Percentiles rank a stretch among this genome's conserved stretches.
Evolutionary conservation across 805 yeast genomes (phyloP).

Genomic region (Cyberlindnera subsufficiens): DNA sequence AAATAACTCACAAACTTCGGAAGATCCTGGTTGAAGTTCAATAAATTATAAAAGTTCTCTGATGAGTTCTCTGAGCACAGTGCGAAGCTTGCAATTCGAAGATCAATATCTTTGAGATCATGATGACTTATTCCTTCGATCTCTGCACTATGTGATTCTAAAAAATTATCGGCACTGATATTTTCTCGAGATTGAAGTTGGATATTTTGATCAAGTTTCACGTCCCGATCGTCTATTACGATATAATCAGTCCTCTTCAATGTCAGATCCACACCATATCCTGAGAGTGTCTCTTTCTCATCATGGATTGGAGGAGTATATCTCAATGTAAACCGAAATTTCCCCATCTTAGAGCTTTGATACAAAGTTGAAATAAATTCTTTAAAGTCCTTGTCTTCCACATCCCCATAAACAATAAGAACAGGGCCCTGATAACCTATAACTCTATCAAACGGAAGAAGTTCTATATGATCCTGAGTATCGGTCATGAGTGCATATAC

Average conservation of each 20-base stretch:
- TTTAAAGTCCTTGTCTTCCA: constrained; percentile 41
- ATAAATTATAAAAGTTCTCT: constrained; percentile 33
- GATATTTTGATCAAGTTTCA: constrained; percentile 21
- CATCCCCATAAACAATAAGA: constrained; percentile 63
- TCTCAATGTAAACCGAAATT: constrained; percentile 71
- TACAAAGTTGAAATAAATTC: constrained; percentile 54
- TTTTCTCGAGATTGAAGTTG: constrained; percentile 3
- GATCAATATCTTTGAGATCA: constrained; percentile 32
- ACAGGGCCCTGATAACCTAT: constrained; percentile 53
- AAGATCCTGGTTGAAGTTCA: constrained; percentile 40
- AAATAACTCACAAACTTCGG: constrained; percentile 44
- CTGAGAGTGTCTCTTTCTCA: constrained; percentile 34
- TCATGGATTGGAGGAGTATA: constrained; percentile 39
- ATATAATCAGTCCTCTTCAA: constrained; percentile 63
- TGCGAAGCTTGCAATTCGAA: constrained; percentile 32
- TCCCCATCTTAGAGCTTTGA: constrained; percentile 55
- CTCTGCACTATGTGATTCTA: constrained; percentile 23
- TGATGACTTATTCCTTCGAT: constrained; percentile 27
- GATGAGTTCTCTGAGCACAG: constrained; percentile 18
- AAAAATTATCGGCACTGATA: constrained; percentile 7
- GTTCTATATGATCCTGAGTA: constrained; percentile 10
- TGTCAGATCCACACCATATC: constrained; percentile 63
- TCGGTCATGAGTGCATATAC: constrained; percentile 72
- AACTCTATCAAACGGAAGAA: constrained; percentile 53
- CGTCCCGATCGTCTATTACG: constrained; percentile 55